Base-by-base conservation (phyloP, 306 rosid species). In the Boehmeria nivea region DNA sequence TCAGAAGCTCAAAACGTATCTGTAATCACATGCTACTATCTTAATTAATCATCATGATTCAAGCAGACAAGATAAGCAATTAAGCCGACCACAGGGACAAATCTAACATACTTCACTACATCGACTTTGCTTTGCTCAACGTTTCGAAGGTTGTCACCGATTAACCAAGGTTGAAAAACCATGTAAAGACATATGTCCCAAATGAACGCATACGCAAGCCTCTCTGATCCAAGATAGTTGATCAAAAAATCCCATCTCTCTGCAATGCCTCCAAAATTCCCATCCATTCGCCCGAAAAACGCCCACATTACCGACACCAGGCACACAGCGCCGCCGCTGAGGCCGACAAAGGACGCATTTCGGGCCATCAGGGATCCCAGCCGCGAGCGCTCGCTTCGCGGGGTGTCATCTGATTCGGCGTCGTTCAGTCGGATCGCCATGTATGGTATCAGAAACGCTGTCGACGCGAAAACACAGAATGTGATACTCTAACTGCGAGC, bases 391-490 rank as follows among this genome's bases (percentile, higher is more conserved):
- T 82, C 50, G 38, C 61, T 77, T 17, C 8, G 59, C 13, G 66
- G 84, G 54, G 64, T 48, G 23, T 28, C 19, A 23, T 53, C 76
- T 8, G 67, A 42, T n/a, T 66, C 81, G 18, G 77, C 79, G 67
- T 71, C 74, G 40, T 82, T 87, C 66, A 87, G 61, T 53, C 98
- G 88, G 69, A 87, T 84, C 62, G 98, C 95, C 98, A 90, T 87
- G 73, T 90, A 90, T 23, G 95, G 94, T 73, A 90, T 87, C 65
- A 90, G 70, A 75, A 90, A 84, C 57, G 94, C 95, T 87, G 84
- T 59, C 54, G 55, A 51, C n/a, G n/a, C 25, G 59, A 73, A 17
- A 56, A 72, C 31, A 59, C 28, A 25, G 15, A 47, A 19, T 43
- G 7, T 20, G 33, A 49, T 44, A 2, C 45, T 58, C n/a, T n/a